Percentiles rank a stretch among this genome's conserved stretches.
Conservation (phyloP, 257 asterid species). For the Handroanthus guayacan region DNA sequence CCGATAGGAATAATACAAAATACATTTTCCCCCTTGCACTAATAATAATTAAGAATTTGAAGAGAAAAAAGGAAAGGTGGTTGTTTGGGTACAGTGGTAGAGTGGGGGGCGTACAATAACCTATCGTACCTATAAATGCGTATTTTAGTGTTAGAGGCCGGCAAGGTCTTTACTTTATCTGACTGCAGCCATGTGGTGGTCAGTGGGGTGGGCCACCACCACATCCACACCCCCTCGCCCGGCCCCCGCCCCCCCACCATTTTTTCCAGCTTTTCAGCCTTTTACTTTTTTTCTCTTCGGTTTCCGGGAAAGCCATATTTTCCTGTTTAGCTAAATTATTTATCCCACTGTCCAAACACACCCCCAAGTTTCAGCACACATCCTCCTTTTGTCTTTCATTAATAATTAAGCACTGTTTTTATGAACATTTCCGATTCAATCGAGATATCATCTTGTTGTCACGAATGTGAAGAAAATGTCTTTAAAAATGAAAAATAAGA, state of each 20-base stretch:
- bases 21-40: neutral
- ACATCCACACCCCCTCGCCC: slow-evolving; percentile 30
- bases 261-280: slow-evolving; percentile 57
- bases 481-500: too few species aligned
- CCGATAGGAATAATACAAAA: too few species aligned
- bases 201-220: slow-evolving; percentile 52
- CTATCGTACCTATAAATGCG: neutral
- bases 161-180: slow-evolving; percentile 60
- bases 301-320: slow-evolving; percentile 50
- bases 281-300: slow-evolving; percentile 44
- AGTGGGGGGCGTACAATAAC: neutral
- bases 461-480: too few species aligned
- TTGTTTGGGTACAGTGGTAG: neutral
- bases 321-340: neutral
- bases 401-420: too few species aligned
- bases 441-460: too few species aligned
- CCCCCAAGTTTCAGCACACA: too few species aligned
- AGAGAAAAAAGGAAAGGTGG: neutral
- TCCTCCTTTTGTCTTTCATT: too few species aligned
- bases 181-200: slow-evolving; percentile 73
- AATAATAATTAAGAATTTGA: neutral
- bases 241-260: slow-evolving; percentile 34
- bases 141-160: slow-evolving; percentile 28
- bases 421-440: too few species aligned
- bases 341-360: slow-evolving; percentile 34